Base-by-base conservation (phyloP, 495 filamentous ascomycete genomes). In the Endocarpon pusillum region DNA sequence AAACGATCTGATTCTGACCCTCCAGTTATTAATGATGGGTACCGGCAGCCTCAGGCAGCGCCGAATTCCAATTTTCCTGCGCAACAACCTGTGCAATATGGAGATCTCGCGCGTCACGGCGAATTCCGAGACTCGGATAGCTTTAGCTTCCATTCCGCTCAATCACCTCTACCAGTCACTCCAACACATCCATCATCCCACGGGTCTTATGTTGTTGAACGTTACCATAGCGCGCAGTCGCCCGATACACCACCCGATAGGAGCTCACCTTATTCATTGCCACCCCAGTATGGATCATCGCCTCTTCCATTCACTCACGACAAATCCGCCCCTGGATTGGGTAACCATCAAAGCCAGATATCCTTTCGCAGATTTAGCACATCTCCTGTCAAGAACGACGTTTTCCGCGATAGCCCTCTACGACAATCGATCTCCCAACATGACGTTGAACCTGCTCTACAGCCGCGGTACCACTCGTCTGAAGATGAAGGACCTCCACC, bases 401-500 rank as follows among this genome's bases (percentile, higher is more conserved):
- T 14, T 5, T 31, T 31, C 28, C 14, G 5, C 5, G 28, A 43
- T 16, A 45, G 49, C 24, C 33, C 41, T 14, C 37, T 45, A 15
- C 47, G 42, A 16, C 38, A 36, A 7, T 27, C 41, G 2, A 27
- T 41, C 8, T 42, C 41, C 25, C 47, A 37, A 12, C 51, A 54
- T 18, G 39, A 42, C 9, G 51, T 51, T 33, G 58, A 58, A 27
- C 47, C 55, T 3, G 48, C 59, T 26, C 61, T 62, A 5, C 7
- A 6, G 5, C 7, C 7, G 5, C 28, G 12, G 19, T 5, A 44
- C 5, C 46, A 48, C 18, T 22, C 37, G 24, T 42, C 62, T 30
- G 66, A 69, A n/a, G 64, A 73, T 19, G 62, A 69, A 27, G 51
- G 40, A 2, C 44, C 55, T 21, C 63, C 67, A 30, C 64, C 66